Evolutionary conservation across 2,329 filamentous ascomycete species (phyloP), one percentile per base, ranked within the genome.

Genomic region (Stagonosporopsis chrysanthemi): DNA sequence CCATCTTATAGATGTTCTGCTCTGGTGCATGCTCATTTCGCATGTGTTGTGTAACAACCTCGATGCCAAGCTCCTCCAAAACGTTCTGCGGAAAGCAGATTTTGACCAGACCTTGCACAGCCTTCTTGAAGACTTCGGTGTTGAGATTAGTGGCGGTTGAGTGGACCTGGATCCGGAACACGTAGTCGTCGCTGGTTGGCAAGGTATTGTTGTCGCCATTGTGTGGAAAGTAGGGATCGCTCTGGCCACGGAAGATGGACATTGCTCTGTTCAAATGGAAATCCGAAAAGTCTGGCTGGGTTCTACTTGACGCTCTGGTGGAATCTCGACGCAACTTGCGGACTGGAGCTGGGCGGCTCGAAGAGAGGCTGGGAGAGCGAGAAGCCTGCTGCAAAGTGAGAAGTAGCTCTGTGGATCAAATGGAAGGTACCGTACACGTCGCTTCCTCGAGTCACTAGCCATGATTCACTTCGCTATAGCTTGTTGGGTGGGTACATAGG

Each of bases 51-150:
- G 60, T 47, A 3, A 73, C 33, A 0, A 70, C 35, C 4, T 65
- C 54, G 5, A 65, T 19, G 2, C 70, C 67, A 0, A 71, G 44
- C 23, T 72, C 61, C 1, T 71, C 59, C 0, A 73, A 47, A 3
- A 71, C 40, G 9, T 55, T 50, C 2, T 67, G 45, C 1, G 71
- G 70, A 17, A 74, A 72, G 43, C 71, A 73, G 3, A 71, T 65
- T 5, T 66, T 56, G 2, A 70, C 58, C 0, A 74, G 53, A 1
- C 67, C 70, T 52, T 66, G 62, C 1, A 72, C 63, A 0, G 69
- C 68, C 4, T 66, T 63, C 26, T 59, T 54, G 41, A 71, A 65
- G 4, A 74, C 23, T 5, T 56, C 64, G 58, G 66, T 63, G 2
- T 52, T n/a, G 6, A 64, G 22, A 15, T 60, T 24, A 0, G 24